Conservation (phyloP, 352 stramenopile species). For the Paralagenidium karlingii region DNA sequence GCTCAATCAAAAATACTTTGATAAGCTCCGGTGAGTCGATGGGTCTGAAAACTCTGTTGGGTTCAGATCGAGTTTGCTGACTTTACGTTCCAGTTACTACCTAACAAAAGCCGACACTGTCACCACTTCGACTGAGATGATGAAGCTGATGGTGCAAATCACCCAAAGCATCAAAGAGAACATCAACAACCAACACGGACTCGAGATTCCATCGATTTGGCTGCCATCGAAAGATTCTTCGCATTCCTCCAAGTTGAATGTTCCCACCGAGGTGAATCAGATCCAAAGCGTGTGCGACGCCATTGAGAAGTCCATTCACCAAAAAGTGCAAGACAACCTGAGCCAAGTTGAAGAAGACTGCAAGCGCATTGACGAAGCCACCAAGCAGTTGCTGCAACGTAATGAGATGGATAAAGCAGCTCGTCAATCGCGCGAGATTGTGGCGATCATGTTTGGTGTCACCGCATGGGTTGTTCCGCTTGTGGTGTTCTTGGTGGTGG, state of each 20-base stretch:
- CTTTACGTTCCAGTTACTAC: slow-evolving; percentile 40
- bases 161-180: slow-evolving; percentile 51
- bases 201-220: slow-evolving; percentile 51
- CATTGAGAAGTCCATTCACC: slow-evolving; percentile 44
- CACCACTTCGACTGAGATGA: slow-evolving; percentile 41
- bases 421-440: slow-evolving; percentile 24
- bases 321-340: slow-evolving; percentile 56
- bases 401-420: slow-evolving; percentile 25
- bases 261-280: slow-evolving; percentile 27
- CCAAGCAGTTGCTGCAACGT: slow-evolving; percentile 14
- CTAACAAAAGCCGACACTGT: slow-evolving; percentile 54
- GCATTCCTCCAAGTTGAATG: slow-evolving; percentile 1
- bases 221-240: slow-evolving; percentile 12
- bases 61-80: slow-evolving; percentile 10
- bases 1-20: slow-evolving; percentile 33
- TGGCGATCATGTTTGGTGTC: slow-evolving; percentile 24
- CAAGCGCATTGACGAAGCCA: slow-evolving; percentile 15
- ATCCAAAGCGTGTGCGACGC: slow-evolving; percentile 20
- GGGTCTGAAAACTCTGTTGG: too few relatives aligned
- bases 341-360: slow-evolving; percentile 36
- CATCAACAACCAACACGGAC: slow-evolving; percentile 52
- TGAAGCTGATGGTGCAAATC: slow-evolving; percentile 58
- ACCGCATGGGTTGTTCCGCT: slow-evolving; percentile 27
- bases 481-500: slow-evolving; percentile 23
- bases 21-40: slow-evolving; percentile 22